Conservation (phyloP, 179 eudicot species). For the Carnegiea gigantea region DNA sequence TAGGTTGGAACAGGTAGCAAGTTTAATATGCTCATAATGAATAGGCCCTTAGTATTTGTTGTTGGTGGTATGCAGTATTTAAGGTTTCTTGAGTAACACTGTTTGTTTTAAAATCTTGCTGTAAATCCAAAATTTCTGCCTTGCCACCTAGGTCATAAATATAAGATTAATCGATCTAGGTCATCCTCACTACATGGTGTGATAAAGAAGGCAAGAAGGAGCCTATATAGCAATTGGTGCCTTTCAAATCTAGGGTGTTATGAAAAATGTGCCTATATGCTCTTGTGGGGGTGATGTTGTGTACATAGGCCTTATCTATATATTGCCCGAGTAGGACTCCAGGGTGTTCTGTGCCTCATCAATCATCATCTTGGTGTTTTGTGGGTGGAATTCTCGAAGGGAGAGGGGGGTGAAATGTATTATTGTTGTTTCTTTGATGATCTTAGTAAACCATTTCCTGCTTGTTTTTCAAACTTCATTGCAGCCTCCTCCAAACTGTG, state of each 20-base stretch:
- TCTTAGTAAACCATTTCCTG: neutral
- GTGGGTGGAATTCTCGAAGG: neutral
- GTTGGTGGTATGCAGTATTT: too few species aligned
- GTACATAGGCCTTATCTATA: neutral
- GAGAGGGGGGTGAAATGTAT: neutral
- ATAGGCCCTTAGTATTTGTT: too few species aligned
- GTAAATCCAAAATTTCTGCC: too few species aligned
- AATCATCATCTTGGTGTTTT: neutral
- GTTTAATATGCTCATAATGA: too few species aligned
- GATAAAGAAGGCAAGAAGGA: too few species aligned
- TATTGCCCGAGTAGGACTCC: neutral
- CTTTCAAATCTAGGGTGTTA: neutral
- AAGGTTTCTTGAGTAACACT: too few species aligned
- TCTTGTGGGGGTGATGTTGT: neutral
- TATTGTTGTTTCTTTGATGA: neutral
- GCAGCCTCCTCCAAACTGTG: constrained; percentile 80
- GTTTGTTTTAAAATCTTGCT: too few species aligned
- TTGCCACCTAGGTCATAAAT: too few species aligned
- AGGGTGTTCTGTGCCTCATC: neutral
- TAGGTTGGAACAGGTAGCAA: too few species aligned
- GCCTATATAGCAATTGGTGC: neutral
- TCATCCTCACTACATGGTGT: too few species aligned
- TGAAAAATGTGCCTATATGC: too few species aligned
- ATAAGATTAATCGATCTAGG: too few species aligned
- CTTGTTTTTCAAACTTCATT: neutral